Conservation (phyloP, 176 grass and related monocot genomes). For the Juncus inflexus region DNA sequence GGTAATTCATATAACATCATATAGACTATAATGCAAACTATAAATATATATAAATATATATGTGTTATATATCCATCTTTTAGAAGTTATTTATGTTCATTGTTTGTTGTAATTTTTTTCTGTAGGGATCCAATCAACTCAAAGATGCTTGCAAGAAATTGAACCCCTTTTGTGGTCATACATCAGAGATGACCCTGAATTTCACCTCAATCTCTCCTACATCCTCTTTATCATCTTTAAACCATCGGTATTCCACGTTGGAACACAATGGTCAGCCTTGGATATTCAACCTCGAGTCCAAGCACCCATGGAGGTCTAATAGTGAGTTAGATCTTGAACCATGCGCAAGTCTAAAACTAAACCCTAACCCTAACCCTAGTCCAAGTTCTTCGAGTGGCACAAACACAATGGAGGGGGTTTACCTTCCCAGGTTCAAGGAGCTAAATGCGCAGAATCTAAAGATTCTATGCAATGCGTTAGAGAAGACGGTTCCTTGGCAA, state of each 20-base stretch:
- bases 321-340: slow-evolving; percentile 15
- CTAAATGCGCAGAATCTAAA: slow-evolving; percentile 87
- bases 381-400: slow-evolving; percentile 41
- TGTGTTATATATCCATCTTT: neutral
- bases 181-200: slow-evolving; percentile 31
- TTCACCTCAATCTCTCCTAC: slow-evolving; percentile 30
- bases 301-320: slow-evolving; percentile 46
- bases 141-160: slow-evolving; percentile 50
- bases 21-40: neutral
- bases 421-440: slow-evolving; percentile 81
- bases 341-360: slow-evolving; percentile 9
- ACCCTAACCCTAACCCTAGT: slow-evolving; percentile 32
- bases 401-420: slow-evolving; percentile 63
- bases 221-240: slow-evolving; percentile 28
- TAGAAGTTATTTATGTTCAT: neutral
- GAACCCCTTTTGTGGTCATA: slow-evolving; percentile 9
- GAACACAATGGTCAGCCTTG: slow-evolving; percentile 5
- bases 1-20: slow-evolving; percentile 13
- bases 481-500: slow-evolving; percentile 85
- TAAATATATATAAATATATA: neutral
- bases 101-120: neutral
- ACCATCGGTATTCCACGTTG: slow-evolving; percentile 17
- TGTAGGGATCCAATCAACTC: slow-evolving; percentile 36
- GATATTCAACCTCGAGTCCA: slow-evolving; percentile 26
- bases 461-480: slow-evolving; percentile 59